Percentiles rank a stretch among this genome's conserved stretches.
phyloP scores from a whole-genome alignment of 371 early-diverging fungal genomes.

The Mortierella polycephala region DNA sequence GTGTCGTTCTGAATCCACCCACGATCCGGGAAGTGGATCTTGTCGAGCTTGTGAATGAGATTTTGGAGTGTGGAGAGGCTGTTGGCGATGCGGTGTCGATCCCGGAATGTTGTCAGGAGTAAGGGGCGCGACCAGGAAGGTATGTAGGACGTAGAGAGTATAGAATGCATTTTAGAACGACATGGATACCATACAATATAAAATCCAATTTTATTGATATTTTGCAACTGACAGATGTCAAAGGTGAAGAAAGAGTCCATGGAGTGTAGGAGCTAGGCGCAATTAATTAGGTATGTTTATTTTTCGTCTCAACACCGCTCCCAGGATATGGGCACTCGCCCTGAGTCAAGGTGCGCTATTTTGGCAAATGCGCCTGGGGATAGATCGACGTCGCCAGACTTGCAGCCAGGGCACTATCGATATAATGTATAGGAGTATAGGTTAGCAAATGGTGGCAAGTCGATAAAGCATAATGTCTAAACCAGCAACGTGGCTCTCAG shows the following conservation, averaged over 20 bases:
- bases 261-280: too few relatives aligned
- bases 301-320: conserved; percentile 7
- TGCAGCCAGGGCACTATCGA: conserved; percentile 64
- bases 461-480: not conserved
- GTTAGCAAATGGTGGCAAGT: not conserved
- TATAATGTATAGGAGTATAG: not conserved
- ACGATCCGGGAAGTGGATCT: conserved; percentile 66
- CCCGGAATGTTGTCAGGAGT: conserved; percentile 29
- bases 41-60: conserved; percentile 63
- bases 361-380: conserved; percentile 65
- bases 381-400: conserved; percentile 67
- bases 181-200: too few relatives aligned
- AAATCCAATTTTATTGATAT: too few relatives aligned
- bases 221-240: too few relatives aligned
- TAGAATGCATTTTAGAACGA: too few relatives aligned
- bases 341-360: conserved; percentile 60
- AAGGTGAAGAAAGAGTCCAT: too few relatives aligned
- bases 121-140: not conserved
- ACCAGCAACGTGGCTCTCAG: not conserved
- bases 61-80: conserved; percentile 53
- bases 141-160: too few relatives aligned
- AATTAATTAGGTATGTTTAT: too few relatives aligned
- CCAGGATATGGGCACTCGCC: conserved; percentile 67
- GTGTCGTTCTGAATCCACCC: conserved; percentile 79
- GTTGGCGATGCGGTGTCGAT: conserved; percentile 26